A percentile compares a stretch with the other conserved stretches of the same genome.
Evolutionary conservation across 23 red algal species (phyloP).

Genomic region (Gracilariopsis chorda): DNA sequence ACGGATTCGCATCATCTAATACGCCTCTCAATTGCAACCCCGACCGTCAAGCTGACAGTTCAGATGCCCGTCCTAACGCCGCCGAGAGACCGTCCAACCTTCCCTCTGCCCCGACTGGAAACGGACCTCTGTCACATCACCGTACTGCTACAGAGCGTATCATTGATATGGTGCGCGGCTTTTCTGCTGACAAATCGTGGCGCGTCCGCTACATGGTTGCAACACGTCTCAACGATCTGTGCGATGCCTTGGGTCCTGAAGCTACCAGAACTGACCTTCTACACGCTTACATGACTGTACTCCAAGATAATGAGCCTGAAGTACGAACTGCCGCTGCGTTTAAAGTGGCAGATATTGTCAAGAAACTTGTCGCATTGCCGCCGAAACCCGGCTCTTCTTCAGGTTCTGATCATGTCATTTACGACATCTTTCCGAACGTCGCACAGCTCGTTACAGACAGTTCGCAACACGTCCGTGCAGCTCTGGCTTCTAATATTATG

Average conservation of each 20-base stretch:
- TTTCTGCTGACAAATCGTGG: constrained; percentile 93
- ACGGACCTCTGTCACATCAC: constrained; percentile 10
- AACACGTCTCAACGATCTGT: constrained; percentile 63
- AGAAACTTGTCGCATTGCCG: constrained; percentile 30
- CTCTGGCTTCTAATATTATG: constrained; percentile 90
- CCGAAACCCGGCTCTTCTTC: not conserved
- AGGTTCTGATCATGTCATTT: constrained; percentile 42
- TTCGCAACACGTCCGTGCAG: constrained; percentile 91
- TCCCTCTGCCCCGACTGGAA: not conserved
- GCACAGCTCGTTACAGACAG: constrained; percentile 79
- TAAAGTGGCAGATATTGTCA: constrained; percentile 78
- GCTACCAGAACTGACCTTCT: constrained; percentile 74
- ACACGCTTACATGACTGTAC: constrained; percentile 56
- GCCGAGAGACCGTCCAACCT: not conserved
- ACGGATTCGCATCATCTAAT: not conserved
- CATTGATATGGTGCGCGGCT: constrained; percentile 66
- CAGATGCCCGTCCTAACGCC: not conserved
- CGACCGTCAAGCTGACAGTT: not conserved
- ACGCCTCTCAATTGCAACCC: not conserved
- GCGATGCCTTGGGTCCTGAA: constrained; percentile 69
- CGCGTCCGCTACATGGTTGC: constrained; percentile 98
- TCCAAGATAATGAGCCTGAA: constrained; percentile 93
- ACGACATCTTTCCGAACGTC: constrained; percentile 78
- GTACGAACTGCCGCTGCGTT: constrained; percentile 96
- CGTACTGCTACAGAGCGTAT: constrained; percentile 51